Base-by-base conservation (phyloP, 139 green algal genomes). In the Chlorella sp. region DNA sequence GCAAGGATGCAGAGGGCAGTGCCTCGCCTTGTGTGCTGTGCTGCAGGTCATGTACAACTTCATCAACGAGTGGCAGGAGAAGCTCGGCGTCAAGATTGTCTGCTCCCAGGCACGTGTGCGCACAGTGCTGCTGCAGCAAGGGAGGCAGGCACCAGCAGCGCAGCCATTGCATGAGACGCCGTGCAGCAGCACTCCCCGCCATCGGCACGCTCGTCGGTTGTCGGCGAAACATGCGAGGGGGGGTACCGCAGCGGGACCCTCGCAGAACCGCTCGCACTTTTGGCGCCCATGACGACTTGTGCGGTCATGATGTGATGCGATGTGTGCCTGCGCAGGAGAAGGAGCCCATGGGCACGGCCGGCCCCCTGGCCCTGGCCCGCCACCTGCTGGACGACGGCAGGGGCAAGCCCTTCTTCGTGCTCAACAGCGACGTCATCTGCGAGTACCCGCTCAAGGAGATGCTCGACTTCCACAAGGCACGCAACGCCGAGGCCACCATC, bases 381-480 rank as follows among this genome's bases (percentile, higher is more conserved):
- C 73, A 96, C n/a, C 86, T 95, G 20, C 78, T 98, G 31, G 88
- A 95, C 68, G 91, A 98, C 71, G 93, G 92, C 26, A 76, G 66
- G 27, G 89, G 87, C 34, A 82, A 91, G 24, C 95, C 94, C 1
- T 99, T 99, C 81, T 99, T 99, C 65, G 94, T 99, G 6, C 86
- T 98, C 27, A 98, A 99, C 88, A 94, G 89, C 59, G 95, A 99
- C 49, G 95, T 99, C 35, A 97, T 95, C 68, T 98, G 94, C 73
- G 88, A 97, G 62, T 98, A 97, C 77, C 94, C 94, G 0, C 83
- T 98, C 49, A 88, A 82, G 65, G 88, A 97, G 30, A 93, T 97
- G 88, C 80, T 92, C 10, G 80, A 86, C 61, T 94, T 92, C 73
- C 94, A 98, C 79, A 87, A 89, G 73, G 61, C 75, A 1, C 78